Base-by-base conservation (phyloP, 2,329 filamentous ascomycete genomes). In the Lachnellula subtilissima region DNA sequence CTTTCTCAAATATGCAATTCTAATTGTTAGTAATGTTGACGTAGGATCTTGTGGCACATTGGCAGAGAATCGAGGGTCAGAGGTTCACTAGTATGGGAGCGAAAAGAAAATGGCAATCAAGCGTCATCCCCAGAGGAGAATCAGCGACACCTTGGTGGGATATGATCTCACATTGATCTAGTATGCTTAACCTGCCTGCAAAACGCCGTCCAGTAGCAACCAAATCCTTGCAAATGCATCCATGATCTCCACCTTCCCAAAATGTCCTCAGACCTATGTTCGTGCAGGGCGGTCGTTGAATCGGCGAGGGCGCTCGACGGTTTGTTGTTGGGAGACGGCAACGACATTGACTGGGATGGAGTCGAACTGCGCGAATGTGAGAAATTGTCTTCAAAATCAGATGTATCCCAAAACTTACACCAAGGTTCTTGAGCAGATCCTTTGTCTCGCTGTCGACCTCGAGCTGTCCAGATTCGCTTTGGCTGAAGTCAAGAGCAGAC, bases 391-490 rank as follows among this genome's bases (percentile, higher is more conserved):
- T 9, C 23, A n/a, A 15, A 8, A 28, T 36, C 3, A 14, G 22
- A 54, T 63, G 52, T 37, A 32, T 35, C 23, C 36, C 51, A 40
- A 37, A 71, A 92, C 92, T 72, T 93, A 97, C 92, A 78, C 94
- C 94, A 72, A 99, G 85, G 84, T 88, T 90, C 90, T 99, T 99
- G 75, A 99, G 85, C 71, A 99, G 83, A 74, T 97, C 94, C 88
- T 97, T 97, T 77, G 94, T 99, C 83, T 99, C 94, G 77, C 84
- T 79, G 76, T 99, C 94, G 73, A 96, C 89, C 71, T 97, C 93
- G 71, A 99, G 85, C 78, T 92, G 87, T 73, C 94, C 94, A 74
- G 81, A 88, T 82, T 97, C 94, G 76, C 89, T 91, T 84, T 96
- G 91, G 74, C 88, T 86, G 83, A 97, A 96, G 85, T 99, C 94